These are phyloP conservation scores for Geranium brycei DNA, from an alignment of 345 rosid genomes.

Conservation along the genomic window DNA sequence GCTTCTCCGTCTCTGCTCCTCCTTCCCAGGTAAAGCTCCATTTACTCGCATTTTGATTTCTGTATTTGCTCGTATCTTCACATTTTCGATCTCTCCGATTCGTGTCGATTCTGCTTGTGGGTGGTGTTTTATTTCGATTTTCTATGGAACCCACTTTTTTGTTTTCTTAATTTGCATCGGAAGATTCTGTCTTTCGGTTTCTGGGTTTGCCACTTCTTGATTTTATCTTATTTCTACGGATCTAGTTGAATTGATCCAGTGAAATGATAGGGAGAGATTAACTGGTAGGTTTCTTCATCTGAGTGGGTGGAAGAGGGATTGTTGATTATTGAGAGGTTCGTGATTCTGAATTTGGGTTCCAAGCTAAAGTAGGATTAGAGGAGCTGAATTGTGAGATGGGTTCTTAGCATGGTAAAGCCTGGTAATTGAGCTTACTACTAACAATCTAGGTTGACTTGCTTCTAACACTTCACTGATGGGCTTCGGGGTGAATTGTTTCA, in stretches of 20 bases:
- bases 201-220: not conserved
- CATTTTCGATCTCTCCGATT: not conserved
- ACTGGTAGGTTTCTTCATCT: not conserved
- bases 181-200: not conserved
- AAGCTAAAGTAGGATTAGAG: not conserved
- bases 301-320: not conserved
- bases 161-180: not conserved
- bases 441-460: too few species aligned
- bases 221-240: not conserved
- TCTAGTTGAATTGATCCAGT: not conserved
- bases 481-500: too few species aligned
- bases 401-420: too few species aligned
- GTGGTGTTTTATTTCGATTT: not conserved
- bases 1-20: slow-evolving; percentile 63
- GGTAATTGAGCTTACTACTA: too few species aligned
- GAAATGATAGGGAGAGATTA: not conserved
- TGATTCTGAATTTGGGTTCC: not conserved
- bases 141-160: not conserved
- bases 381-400: not conserved
- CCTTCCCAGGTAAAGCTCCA: slow-evolving; percentile 54
- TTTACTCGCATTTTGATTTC: too few species aligned
- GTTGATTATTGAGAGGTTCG: not conserved
- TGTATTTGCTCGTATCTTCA: not conserved
- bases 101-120: not conserved
- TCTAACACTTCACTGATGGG: too few species aligned